Conservation (phyloP, 495 filamentous ascomycete genomes). For the Hypoxylon lenormandii region DNA sequence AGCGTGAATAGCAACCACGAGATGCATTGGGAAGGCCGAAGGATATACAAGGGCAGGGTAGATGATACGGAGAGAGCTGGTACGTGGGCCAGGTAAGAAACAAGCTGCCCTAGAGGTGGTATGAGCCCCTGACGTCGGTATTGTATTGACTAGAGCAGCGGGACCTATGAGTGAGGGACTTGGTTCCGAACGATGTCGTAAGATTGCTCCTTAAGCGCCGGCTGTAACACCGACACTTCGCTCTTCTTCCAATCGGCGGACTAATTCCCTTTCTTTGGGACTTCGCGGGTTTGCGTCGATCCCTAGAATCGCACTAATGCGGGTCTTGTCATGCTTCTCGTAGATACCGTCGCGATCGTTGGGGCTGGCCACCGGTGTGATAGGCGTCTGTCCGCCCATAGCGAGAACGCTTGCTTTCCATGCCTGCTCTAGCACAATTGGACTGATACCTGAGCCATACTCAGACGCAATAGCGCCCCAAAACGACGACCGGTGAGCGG, state of each 20-base stretch:
- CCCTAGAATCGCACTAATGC: slow-evolving; percentile 67
- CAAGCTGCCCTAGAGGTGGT: background rate
- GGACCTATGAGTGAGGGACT: background rate
- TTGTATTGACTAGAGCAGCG: background rate
- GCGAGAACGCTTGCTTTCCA: slow-evolving; percentile 67
- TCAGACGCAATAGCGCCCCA: slow-evolving; percentile 77
- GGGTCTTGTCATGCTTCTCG: slow-evolving; percentile 61
- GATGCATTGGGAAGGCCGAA: slow-evolving; percentile 17
- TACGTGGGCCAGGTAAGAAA: background rate
- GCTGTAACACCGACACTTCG: slow-evolving; percentile 33
- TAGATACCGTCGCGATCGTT: slow-evolving; percentile 56
- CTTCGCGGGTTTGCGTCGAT: slow-evolving; percentile 66
- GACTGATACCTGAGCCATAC: slow-evolving; percentile 73
- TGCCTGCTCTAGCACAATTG: slow-evolving; percentile 73
- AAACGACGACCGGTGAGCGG: slow-evolving; percentile 74
- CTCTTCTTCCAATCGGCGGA: slow-evolving; percentile 64
- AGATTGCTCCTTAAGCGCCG: slow-evolving; percentile 15
- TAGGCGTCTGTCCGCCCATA: slow-evolving; percentile 54
- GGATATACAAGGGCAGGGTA: slow-evolving; percentile 17
- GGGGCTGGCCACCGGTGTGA: slow-evolving; percentile 61
- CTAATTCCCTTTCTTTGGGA: slow-evolving; percentile 66
- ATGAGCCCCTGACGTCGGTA: background rate
- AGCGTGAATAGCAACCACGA: slow-evolving; percentile 11
- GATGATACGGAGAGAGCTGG: background rate
- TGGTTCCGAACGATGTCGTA: slow-evolving; percentile 2